Evolutionary conservation across 140 eudicot species (phyloP), one percentile per base, ranked within the genome.

Genomic region (Cichorium intybus): DNA sequence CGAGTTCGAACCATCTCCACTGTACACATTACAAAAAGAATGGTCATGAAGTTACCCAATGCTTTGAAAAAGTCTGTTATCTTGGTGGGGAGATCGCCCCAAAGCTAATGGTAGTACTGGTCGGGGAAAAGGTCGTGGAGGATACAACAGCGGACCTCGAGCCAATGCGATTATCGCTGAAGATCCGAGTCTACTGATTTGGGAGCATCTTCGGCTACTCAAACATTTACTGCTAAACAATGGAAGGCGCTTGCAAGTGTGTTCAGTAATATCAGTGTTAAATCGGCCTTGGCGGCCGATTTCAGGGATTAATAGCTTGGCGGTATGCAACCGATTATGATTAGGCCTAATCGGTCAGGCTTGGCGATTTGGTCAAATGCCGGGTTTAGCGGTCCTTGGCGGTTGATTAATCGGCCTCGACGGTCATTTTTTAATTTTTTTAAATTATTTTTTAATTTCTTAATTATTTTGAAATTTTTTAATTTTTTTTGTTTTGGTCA

Each of bases 61-160:
- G 60, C 12, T 54, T 23, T 14, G 60, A 54, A 54, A 23, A 23
- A 54, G 16, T 31, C 31, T 26, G 64, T 3, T 31, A 28, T 18
- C 64, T 8, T 58, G 64, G 47, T 58, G 64, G 47, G 64, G 45
- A 16, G 64, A 58, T 28, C 45, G 48, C 23, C 41, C 46, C n/a
- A 16, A 18, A 20, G 5, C 26, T 58, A 15, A 50, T 20, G 26
- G 47, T 7, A 22, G 46, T 15, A 35, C 21, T 6, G 48, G 64
- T 18, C 50, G 50, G 0, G 28, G 26, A 17, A 20, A 57, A 27
- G 10, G 23, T 34, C 23, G 10, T 2, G 33, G 60, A 9, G 60
- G 31, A 10, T n/a, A 24, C 12, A 24, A 12, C 43, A 31, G 14
- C 3, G 18, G 15, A 14, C 52, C 52, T 4, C 9, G 49, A 6